These are phyloP conservation scores for Eutrema heterophyllum DNA, from an alignment of 345 rosid species.

Conservation along the genomic window DNA sequence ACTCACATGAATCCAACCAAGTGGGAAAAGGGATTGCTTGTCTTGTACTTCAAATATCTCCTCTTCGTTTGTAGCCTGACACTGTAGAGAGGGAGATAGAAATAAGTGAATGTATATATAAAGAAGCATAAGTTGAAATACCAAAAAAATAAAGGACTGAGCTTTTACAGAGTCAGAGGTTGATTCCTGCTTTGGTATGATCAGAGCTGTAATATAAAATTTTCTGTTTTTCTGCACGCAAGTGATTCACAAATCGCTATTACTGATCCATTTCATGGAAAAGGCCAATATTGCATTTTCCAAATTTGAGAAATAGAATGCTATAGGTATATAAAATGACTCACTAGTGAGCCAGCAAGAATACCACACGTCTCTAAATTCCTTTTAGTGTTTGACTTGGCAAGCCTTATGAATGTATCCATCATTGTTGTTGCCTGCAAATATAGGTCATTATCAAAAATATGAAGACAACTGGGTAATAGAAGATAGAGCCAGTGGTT, in stretches of 20 bases:
- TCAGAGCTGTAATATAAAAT: conserved; percentile 79
- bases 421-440: conserved; percentile 85
- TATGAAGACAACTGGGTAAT: not conserved
- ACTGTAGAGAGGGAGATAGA: conserved; percentile 40
- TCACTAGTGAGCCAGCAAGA: conserved; percentile 93
- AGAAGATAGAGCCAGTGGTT: not conserved
- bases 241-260: conserved; percentile 22
- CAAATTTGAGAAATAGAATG: not conserved
- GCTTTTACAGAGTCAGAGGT: conserved; percentile 87
- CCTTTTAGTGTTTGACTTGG: conserved; percentile 75
- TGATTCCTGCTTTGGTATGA: conserved; percentile 96
- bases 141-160: not conserved
- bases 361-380: conserved; percentile 97
- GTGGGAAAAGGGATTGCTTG: conserved; percentile 84
- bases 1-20: conserved; percentile 99
- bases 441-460: conserved; percentile 15
- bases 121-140: not conserved
- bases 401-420: conserved; percentile 95
- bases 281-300: not conserved
- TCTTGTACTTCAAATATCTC: conserved; percentile 98
- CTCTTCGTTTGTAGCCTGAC: conserved; percentile 95
- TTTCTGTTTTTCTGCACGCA: conserved; percentile 77
- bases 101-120: not conserved
- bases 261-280: not conserved
- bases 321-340: conserved; percentile 26